These are phyloP conservation scores for Sambucus nigra DNA, from an alignment of 129 eudicot genomes.

Conservation along the genomic window DNA sequence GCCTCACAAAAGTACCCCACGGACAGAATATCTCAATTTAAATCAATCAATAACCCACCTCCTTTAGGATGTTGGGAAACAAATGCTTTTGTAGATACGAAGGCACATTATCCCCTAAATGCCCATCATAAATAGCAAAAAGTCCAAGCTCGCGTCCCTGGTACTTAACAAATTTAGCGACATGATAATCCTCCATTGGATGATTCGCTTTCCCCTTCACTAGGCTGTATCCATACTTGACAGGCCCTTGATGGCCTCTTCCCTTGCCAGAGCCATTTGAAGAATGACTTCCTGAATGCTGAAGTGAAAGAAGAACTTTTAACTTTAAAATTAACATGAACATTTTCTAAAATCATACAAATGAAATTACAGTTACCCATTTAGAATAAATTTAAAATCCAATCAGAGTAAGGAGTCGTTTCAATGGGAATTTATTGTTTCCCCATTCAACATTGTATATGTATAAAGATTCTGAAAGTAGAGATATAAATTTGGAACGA, in stretches of 20 bases:
- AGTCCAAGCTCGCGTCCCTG: constrained; percentile 69
- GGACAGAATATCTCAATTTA: not conserved
- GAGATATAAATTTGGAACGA: too few species aligned
- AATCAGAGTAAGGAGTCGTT: not conserved
- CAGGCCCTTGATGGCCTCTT: constrained; percentile 43
- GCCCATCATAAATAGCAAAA: constrained; percentile 86
- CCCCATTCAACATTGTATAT: not conserved
- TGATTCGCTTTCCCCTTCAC: constrained; percentile 83
- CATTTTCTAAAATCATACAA: not conserved
- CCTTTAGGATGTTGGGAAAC: constrained; percentile 60
- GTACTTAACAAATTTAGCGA: constrained; percentile 48
- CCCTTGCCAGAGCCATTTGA: constrained; percentile 62
- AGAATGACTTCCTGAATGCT: constrained; percentile 47
- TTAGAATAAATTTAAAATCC: not conserved
- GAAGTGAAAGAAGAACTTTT: not conserved
- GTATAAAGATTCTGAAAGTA: too few species aligned
- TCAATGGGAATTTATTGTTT: not conserved
- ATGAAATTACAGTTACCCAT: not conserved
- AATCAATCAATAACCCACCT: constrained; percentile 30
- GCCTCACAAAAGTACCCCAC: too few species aligned
- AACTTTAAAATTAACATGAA: not conserved
- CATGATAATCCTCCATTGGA: constrained; percentile 90
- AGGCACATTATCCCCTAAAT: constrained; percentile 71
- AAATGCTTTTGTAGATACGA: constrained; percentile 73
- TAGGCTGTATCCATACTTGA: constrained; percentile 53